Conservation (phyloP, 2,329 filamentous ascomycete genomes). For the Cercospora brassicicola region DNA sequence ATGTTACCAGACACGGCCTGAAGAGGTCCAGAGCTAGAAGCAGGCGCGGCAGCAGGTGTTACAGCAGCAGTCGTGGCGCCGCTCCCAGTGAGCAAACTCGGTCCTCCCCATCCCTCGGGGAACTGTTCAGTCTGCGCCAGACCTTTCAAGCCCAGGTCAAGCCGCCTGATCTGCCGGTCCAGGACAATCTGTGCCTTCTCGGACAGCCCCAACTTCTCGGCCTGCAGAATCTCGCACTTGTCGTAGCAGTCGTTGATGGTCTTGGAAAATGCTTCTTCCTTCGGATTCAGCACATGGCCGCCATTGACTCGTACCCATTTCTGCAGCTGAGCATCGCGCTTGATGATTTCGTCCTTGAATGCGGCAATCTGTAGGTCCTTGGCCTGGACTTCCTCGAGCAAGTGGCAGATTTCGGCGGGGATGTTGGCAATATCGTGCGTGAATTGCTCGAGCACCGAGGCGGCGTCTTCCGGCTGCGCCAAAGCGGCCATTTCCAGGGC, state of each 20-base stretch:
- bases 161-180: slow-evolving; percentile 62
- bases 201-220: slow-evolving; percentile 71
- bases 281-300: slow-evolving; percentile 70
- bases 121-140: slow-evolving; percentile 61
- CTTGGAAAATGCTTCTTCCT: slow-evolving; percentile 67
- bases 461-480: slow-evolving; percentile 59
- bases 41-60: slow-evolving; percentile 35
- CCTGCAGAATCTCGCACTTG: slow-evolving; percentile 67
- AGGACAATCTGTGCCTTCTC: slow-evolving; percentile 64
- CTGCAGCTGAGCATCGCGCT: slow-evolving; percentile 73
- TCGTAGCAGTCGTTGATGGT: slow-evolving; percentile 68
- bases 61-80: slow-evolving; percentile 30
- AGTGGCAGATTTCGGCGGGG: slow-evolving; percentile 77
- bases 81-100: slow-evolving; percentile 56
- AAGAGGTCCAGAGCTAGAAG: slow-evolving; percentile 54
- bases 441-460: slow-evolving; percentile 76
- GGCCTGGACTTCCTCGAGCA: slow-evolving; percentile 78
- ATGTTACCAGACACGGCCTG: slow-evolving; percentile 58
- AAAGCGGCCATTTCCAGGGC: slow-evolving; percentile 30
- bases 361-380: slow-evolving; percentile 74
- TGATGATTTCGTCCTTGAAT: slow-evolving; percentile 66
- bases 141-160: slow-evolving; percentile 63
- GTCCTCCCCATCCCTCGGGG: slow-evolving; percentile 59
- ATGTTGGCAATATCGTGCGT: slow-evolving; percentile 74
- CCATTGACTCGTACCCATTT: slow-evolving; percentile 78